Evolutionary conservation across 768 basidiomycete genomes (phyloP).

Genomic region (Tephrocybe sp.): DNA sequence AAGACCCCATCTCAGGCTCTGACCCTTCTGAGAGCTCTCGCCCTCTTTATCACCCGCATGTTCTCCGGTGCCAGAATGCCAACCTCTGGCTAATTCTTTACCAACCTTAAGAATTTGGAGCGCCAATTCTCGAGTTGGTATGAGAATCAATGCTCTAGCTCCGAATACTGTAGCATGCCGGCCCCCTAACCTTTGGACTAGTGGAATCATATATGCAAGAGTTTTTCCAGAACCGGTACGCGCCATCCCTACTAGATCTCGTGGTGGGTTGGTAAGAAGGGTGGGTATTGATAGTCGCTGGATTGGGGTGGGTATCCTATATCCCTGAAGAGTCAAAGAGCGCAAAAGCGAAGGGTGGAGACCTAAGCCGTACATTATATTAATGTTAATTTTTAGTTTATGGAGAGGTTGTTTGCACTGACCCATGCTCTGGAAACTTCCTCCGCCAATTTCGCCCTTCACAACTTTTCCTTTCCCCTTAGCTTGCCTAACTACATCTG

Average conservation of each 20-base stretch:
- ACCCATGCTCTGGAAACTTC: slow-evolving; percentile 98
- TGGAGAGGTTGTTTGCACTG: slow-evolving; percentile 22
- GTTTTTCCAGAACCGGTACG: slow-evolving; percentile 98
- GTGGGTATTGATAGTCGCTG: slow-evolving; percentile 88
- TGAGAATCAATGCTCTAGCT: slow-evolving; percentile 81
- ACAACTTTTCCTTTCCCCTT: slow-evolving; percentile 68
- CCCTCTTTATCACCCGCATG: slow-evolving; percentile 76
- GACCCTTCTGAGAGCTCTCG: slow-evolving; percentile 53
- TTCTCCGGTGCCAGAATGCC: slow-evolving; percentile 54
- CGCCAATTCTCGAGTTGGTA: slow-evolving; percentile 93
- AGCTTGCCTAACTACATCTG: slow-evolving; percentile 70
- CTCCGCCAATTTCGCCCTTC: slow-evolving; percentile 84
- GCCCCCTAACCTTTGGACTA: slow-evolving; percentile 83
- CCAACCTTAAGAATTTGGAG: slow-evolving; percentile 93
- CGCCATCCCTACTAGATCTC: slow-evolving; percentile 97
- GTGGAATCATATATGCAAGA: slow-evolving; percentile 91
- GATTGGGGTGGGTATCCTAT: slow-evolving; percentile 93
- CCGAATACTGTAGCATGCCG: slow-evolving; percentile 79
- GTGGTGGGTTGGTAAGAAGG: slow-evolving; percentile 77
- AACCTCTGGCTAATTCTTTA: slow-evolving; percentile 87
- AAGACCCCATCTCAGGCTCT: slow-evolving; percentile 83
- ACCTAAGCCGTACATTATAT: slow-evolving; percentile 39
- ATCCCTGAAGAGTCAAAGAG: slow-evolving; percentile 88
- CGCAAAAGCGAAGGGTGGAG: slow-evolving; percentile 81
- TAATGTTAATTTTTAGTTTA: slow-evolving; percentile 5